Evolutionary conservation across 352 stramenopile species (phyloP).

Genomic region (Globisporangium echinulatum): DNA sequence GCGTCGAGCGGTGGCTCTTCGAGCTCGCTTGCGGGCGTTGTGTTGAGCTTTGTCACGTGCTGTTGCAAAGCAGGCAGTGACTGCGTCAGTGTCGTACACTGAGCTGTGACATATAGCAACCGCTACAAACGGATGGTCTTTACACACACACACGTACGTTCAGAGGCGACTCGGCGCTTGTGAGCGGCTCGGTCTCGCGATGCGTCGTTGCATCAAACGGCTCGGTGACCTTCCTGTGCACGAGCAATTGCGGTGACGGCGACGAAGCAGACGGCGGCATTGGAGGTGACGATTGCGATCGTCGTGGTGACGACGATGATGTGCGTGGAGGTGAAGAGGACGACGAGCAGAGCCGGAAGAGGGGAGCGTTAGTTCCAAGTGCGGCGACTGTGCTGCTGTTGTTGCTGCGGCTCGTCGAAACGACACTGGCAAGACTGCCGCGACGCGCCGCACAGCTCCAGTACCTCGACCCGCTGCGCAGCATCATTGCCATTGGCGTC

Average conservation of each 20-base stretch:
- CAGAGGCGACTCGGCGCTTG: slow-evolving; percentile 15
- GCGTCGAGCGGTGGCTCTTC: neutral
- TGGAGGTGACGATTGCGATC: neutral
- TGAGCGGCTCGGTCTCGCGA: slow-evolving; percentile 34
- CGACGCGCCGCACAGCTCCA: slow-evolving; percentile 18
- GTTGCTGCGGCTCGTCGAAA: neutral
- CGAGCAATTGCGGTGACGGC: neutral
- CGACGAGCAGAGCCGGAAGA: slow-evolving; percentile 31
- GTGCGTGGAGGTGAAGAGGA: slow-evolving; percentile 1
- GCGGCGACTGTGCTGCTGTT: slow-evolving; percentile 11
- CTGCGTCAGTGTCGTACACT: neutral
- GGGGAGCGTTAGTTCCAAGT: slow-evolving; percentile 22
- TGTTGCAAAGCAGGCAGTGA: neutral
- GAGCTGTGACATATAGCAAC: neutral
- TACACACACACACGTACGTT: slow-evolving; percentile 11
- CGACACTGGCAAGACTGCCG: neutral
- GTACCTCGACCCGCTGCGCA: slow-evolving; percentile 56
- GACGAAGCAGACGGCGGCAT: neutral
- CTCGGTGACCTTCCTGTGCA: slow-evolving; percentile 11
- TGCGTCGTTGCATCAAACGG: slow-evolving; percentile 15
- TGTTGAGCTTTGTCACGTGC: neutral
- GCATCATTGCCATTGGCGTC: slow-evolving; percentile 24
- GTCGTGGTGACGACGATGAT: slow-evolving; percentile 1
- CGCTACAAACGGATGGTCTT: no score
- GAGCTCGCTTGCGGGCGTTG: neutral